Base-by-base conservation (phyloP, 352 stramenopile species). In the Phytopythium vexans region DNA sequence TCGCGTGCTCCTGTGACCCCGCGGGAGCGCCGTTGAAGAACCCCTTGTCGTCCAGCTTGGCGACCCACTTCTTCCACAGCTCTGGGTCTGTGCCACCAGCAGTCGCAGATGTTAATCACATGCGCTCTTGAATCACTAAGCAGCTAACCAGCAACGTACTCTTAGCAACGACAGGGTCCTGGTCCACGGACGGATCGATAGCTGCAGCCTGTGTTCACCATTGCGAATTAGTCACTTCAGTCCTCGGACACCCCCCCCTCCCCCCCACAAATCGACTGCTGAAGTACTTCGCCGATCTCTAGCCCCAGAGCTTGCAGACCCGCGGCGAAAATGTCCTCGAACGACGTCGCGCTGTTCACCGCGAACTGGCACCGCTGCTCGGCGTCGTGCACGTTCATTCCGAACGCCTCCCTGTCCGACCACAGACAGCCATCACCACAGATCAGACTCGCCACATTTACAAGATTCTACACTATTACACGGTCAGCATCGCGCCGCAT, bases 11-110 rank as follows among this genome's bases (percentile, higher is more conserved):
- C 62, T 72, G 66, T 38, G 82, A 85, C 2, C 82, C 84, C 14
- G 61, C 55, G 0, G 66, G 48, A 3, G 77, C 67, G 55, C 70
- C 76, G 38, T 88, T 88, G 62, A 92, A 94, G 52, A 92, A 94
- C 6, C 84, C 80, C 64, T 94, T 94, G 69, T 72, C 74, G 15
- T 94, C 84, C 8, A 94, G 68, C 61, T 94, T 94, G 31, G 74
- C 72, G 15, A 92, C 66, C 84, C 84, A 94, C 60, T 94, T 94
- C 60, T 87, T 88, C 84, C 84, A 94, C 60, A 94, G 52, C 48
- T 86, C 82, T 6, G 82, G 84, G 57, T 94, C 83, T 94, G 46
- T 8, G 27, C 33, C 46, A 27, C 21, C 21, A 27, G 21, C 21
- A 27, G 21, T 27, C 21, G 21, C 15, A 51, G 8, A 38, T 38